Evolutionary conservation across 352 stramenopile genomes (phyloP), one percentile per base, ranked within the genome.

Genomic region (Phytophthora meadii): DNA sequence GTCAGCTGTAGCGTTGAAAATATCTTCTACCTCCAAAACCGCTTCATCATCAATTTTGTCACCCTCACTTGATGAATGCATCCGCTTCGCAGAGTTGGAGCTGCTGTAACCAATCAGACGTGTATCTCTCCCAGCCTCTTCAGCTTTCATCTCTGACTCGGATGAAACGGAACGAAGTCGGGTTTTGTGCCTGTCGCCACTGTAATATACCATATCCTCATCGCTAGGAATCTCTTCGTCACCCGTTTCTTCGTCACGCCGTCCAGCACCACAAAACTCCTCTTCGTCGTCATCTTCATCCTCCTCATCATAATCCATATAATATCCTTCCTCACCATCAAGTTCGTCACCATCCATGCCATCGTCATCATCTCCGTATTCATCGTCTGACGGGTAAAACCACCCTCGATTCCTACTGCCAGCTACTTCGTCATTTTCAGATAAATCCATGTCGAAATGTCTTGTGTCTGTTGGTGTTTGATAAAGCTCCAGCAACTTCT

Each of bases 291-390:
- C 74, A 6, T 86, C 76, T 11, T 82, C 79, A 12, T 81, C 77
- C 14, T 84, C 79, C n/a, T 91, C 75, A 39, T 89, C 78, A 57
- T 84, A 77, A 39, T 86, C 66, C 53, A 87, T 73, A 27, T 82
- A 88, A 24, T 80, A 80, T 4, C 75, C 73, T 40, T 87, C 82
- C 4, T 88, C 77, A 1, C 77, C 79, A 25, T 84, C 79, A 54
- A 82, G 34, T 28, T 87, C 82, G 12, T 90, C 80, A n/a, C 74
- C 67, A 54, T 76, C 62, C 51, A 76, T 71, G 12, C 83, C 78
- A n/a, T 88, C 77, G 36, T 85, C 74, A 1, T 84, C 81, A 27
- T 82, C 70, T 17, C 72, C 74, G 7, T 76, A 70, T 28, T 79
- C 68, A 42, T 84, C 66, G n/a, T 84, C 71, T n/a, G 68, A 74